Evolutionary conservation across 805 yeast species (phyloP).

Genomic region (Cyberlindnera mycetangii): DNA sequence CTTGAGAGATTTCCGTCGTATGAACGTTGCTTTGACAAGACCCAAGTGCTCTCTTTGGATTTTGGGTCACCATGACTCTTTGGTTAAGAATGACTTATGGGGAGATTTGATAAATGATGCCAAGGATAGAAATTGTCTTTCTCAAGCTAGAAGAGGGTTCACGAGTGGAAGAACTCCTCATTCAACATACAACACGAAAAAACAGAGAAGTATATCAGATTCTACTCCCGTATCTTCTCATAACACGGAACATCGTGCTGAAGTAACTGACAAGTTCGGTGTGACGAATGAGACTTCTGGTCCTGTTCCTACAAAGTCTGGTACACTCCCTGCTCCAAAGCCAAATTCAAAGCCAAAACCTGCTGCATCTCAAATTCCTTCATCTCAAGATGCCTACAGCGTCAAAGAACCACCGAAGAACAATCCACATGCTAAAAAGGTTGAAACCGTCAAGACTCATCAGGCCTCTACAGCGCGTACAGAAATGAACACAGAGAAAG

Average conservation of each 20-base stretch:
- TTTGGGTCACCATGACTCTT: constrained; percentile 72
- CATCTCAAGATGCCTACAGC: background rate
- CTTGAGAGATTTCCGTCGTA: constrained; percentile 85
- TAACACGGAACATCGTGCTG: no score
- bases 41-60: constrained; percentile 93
- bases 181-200: background rate
- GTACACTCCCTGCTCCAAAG: background rate
- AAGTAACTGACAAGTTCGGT: no score
- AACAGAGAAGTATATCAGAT: background rate
- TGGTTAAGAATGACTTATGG: constrained; percentile 72
- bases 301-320: constrained; percentile 1
- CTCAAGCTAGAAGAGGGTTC: constrained; percentile 20
- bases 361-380: background rate
- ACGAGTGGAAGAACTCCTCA: constrained; percentile 4
- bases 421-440: background rate
- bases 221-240: no score
- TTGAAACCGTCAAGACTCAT: no score
- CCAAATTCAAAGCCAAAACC: background rate
- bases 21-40: constrained; percentile 96
- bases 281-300: background rate
- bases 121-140: constrained; percentile 35
- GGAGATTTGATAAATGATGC: constrained; percentile 65
- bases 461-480: background rate
- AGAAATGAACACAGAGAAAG: no score
- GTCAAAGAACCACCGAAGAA: constrained; percentile 2